Base-by-base conservation (phyloP, 768 basidiomycete genomes). In the Sarcodon aspratus region DNA sequence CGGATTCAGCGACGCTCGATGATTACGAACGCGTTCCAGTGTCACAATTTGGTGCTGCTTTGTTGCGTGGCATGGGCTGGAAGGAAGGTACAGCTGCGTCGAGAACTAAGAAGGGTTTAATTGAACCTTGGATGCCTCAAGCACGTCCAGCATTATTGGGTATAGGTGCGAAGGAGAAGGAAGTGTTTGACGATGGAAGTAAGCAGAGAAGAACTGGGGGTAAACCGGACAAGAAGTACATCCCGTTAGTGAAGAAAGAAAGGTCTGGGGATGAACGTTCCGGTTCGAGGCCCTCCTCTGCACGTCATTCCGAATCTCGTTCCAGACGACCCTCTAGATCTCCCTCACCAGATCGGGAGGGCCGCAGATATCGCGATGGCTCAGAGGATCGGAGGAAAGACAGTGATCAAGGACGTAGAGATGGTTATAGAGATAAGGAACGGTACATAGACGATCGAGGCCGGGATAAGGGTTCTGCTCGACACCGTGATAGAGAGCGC, bases 51-150 rank as follows among this genome's bases (percentile, higher is more conserved):
- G 95, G 96, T 6, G 82, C 86, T 5, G 96, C 96, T 7, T 75
- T 98, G 56, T 71, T 96, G 4, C 77, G 93, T 42, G 95, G 95
- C 0, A 98, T 98, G 96, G 94, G 94, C 2, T 97, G 92, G 92
- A 87, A 87, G 52, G 81, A 86, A 34, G 85, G 87, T 1, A 75
- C 75, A 3, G 79, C 82, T 4, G 88, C 87, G 3, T 73, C 80
- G 18, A 71, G 76, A 40, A 80, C 55, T 49, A 64, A 64, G 46
- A 69, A 77, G 51, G 85, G 80, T 2, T 61, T 80, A 12, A 72
- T 78, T 2, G 79, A 91, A 55, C 84, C 93, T 1, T 93, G 90
- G 61, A 66, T 94, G 0, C 96, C 96, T 0, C 68, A 74, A 48
- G 70, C 86, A 2, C 75, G 96, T 12, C 93, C 95, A 0, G 82